These are phyloP conservation scores for Myriosclerotinia curreyana DNA, from an alignment of 2,329 filamentous ascomycete species.

Conservation along the genomic window DNA sequence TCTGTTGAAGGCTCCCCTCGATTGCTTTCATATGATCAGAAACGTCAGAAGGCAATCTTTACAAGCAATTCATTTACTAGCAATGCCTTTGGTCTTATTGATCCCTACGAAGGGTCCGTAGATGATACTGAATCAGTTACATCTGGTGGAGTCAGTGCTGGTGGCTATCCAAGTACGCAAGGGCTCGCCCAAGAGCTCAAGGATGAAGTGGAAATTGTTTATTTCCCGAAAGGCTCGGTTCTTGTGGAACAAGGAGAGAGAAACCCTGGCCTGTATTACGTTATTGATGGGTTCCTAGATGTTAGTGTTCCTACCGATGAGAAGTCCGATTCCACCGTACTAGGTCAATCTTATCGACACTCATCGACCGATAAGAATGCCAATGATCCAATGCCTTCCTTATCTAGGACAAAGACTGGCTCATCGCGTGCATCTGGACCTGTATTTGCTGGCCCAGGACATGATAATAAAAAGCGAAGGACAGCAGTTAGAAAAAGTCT, in stretches of 20 bases:
- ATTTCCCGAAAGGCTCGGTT: constrained; percentile 90
- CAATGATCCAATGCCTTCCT: constrained; percentile 44
- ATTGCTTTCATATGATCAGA: constrained; percentile 78
- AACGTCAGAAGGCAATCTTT: constrained; percentile 74
- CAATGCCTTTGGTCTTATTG: constrained; percentile 88
- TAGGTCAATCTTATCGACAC: constrained; percentile 33
- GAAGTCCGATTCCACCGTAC: constrained; percentile 34
- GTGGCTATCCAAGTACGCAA: constrained; percentile 59
- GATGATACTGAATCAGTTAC: constrained; percentile 87
- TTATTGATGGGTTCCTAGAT: constrained; percentile 94
- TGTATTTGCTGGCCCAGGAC: constrained; percentile 25
- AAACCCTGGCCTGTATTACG: constrained; percentile 96
- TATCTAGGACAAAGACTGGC: constrained; percentile 46
- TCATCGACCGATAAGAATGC: constrained; percentile 27
- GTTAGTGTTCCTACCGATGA: constrained; percentile 74
- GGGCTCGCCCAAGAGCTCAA: constrained; percentile 74
- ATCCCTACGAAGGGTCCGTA: constrained; percentile 70
- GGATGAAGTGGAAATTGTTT: constrained; percentile 94
- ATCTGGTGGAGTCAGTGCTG: constrained; percentile 62
- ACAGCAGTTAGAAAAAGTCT: constrained; percentile 64
- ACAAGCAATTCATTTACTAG: constrained; percentile 69
- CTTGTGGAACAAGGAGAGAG: constrained; percentile 94
- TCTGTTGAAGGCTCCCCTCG: constrained; percentile 85
- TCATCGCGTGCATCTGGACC: constrained; percentile 40
- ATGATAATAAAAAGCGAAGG: constrained; percentile 43